Evolutionary conservation across 805 yeast species (phyloP).

Genomic region (Starmerella potacharoeniae): DNA sequence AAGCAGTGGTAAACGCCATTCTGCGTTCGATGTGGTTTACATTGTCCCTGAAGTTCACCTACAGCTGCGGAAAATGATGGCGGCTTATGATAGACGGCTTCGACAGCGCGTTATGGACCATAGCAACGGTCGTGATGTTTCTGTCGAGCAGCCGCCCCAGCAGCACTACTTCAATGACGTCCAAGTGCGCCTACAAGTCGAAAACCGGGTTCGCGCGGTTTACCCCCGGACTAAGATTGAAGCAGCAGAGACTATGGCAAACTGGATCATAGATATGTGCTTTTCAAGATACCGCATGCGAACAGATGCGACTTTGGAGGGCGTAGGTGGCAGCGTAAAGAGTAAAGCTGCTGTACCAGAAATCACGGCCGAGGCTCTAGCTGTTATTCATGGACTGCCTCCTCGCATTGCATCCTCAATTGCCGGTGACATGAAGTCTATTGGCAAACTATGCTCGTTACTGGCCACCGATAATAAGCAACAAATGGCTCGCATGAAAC

Average conservation of each 20-base stretch:
- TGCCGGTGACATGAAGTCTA: constrained; percentile 3
- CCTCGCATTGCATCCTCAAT: constrained; percentile 17
- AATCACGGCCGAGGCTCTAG: constrained; percentile 11
- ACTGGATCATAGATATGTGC: constrained; percentile 14
- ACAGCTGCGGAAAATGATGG: constrained; percentile 8
- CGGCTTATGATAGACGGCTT: constrained; percentile 11
- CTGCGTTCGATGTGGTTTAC: background rate
- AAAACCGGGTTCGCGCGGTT: constrained; percentile 6
- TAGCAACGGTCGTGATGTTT: background rate
- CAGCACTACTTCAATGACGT: constrained; percentile 11
- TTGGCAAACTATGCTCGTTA: constrained; percentile 6
- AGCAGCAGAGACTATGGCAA: constrained; percentile 14
- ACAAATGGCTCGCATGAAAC: constrained; percentile 8
- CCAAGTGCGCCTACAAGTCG: constrained; percentile 14
- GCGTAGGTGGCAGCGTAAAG: constrained; percentile 10
- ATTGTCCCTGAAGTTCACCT: constrained; percentile 12
- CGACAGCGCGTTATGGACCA: constrained; percentile 8
- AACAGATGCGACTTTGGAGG: constrained; percentile 2
- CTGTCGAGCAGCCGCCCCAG: constrained; percentile 1
- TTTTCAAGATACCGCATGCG: constrained; percentile 9
- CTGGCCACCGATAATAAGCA: constrained; percentile 5
- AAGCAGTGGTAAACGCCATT: background rate
- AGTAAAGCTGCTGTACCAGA: constrained; percentile 9
- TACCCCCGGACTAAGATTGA: constrained; percentile 14
- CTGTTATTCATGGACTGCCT: constrained; percentile 15